Evolutionary conservation across 2,329 filamentous ascomycete species (phyloP), one percentile per base, ranked within the genome.

Genomic region (Aaosphaeria arxii): DNA sequence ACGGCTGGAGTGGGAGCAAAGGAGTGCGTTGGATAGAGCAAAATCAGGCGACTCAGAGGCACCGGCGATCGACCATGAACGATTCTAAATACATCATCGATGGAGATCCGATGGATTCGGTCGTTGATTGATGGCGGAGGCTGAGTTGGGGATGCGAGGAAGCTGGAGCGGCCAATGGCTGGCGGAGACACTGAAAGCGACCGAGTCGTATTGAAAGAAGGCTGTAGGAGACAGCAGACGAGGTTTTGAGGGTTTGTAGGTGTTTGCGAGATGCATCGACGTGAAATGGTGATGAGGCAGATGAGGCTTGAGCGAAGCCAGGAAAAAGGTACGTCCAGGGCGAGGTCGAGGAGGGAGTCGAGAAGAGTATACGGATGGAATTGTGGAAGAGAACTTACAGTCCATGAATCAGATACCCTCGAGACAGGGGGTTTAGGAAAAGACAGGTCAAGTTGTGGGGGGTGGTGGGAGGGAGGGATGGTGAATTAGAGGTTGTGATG

Each of bases 381-480:
- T 53, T 51, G 50, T 57, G 50, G 58, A 55, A 62, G 62, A 62
- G 59, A 71, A 63, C 79, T 80, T 71, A 83, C 81, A 78, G 74
- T 81, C 78, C 80, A 83, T 83, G 72, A 67, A 73, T 71, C 70
- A 73, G 72, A 74, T 71, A 74, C 73, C 75, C 76, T 74, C 67
- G 49, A 49, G 51, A 51, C 48, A 43, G 53, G 54, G 33, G n/a
- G 39, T 46, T 50, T 67, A 59, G 56, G 60, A 52, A 54, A 48
- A 51, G 17, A 24, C 17, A 24, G 17, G 17, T 24, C 17, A 24
- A 54, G 47, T 56, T 38, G 49, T 44, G 54, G 58, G 56, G 59
- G 40, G 42, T 39, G 33, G 51, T 45, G 57, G 56, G 53, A 57
- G 54, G 48, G 48, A 9, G n/a, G n/a, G 33, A n/a, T 36, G 33